A percentile compares a stretch with the other conserved stretches of the same genome.
Evolutionary conservation across 495 filamentous ascomycete species (phyloP).

Genomic region (Chaetomium cochliodes): DNA sequence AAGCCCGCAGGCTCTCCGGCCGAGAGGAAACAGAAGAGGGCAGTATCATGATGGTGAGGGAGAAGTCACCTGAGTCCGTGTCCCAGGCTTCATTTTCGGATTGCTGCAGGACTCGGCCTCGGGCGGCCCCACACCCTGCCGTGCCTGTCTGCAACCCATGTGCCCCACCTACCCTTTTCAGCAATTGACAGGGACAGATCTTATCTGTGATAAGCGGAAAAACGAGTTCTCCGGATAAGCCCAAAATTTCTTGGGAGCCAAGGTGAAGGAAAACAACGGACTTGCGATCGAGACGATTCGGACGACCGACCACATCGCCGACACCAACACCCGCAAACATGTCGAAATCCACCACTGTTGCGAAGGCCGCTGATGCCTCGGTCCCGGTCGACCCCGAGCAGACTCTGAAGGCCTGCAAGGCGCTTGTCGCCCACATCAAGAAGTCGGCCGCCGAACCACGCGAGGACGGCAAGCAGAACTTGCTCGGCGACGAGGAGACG

Average conservation of each 20-base stretch:
- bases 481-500: slow-evolving; percentile 64
- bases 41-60: background rate
- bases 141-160: background rate
- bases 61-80: background rate
- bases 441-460: slow-evolving; percentile 56
- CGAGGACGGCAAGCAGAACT: slow-evolving; percentile 63
- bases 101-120: background rate
- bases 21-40: background rate
- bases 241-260: slow-evolving; percentile 30
- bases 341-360: slow-evolving; percentile 31
- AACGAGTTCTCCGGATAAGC: slow-evolving; percentile 20
- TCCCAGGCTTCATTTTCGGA: background rate
- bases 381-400: slow-evolving; percentile 52
- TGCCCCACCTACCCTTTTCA: slow-evolving; percentile 22
- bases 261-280: slow-evolving; percentile 12
- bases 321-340: slow-evolving; percentile 18
- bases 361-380: slow-evolving; percentile 33
- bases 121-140: background rate
- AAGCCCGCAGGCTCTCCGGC: background rate
- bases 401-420: slow-evolving; percentile 76
- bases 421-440: slow-evolving; percentile 78
- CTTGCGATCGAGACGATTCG: background rate
- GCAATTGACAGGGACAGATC: slow-evolving; percentile 12
- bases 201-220: slow-evolving; percentile 28
- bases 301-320: slow-evolving; percentile 19